Base-by-base conservation (phyloP, 176 grass and related monocot species). In the Pontederia paniculata region DNA sequence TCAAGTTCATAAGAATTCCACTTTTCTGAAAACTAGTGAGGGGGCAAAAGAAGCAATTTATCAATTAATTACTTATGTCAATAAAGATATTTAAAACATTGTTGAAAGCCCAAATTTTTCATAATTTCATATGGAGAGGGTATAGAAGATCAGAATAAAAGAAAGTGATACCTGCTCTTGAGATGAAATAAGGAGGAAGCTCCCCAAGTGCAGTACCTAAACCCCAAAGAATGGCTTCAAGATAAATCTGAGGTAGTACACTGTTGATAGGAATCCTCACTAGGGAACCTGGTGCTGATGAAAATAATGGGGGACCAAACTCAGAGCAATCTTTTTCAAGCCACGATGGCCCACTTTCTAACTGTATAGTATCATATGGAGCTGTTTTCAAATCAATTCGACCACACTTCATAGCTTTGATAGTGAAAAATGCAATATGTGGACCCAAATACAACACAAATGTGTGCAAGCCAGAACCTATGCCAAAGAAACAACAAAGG, bases 391-490 rank as follows among this genome's bases (percentile, higher is more conserved):
- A 59, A 76, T 97, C 93, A 79, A 84, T 58, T 62, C 83, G 78
- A 18, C 93, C 75, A 21, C 93, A 97, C 12, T 82, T 80, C 55
- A 83, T 77, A 4, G 93, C 77, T 84, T 97, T 97, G 65, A 88
- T 90, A 15, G 93, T 97, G 68, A 97, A 97, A 64, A 97, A 75
- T 41, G 93, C 93, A 45, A 97, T 77, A 76, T 97, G 93, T 47
- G 93, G 93, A 2, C 83, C 93, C 72, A 97, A 82, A 76, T 97
- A 97, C 60, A 97, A 48, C 58, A 97, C 83, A 64, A 91, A 97
- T 0, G 93, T 97, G 74, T 97, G 93, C 70, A 97, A 84, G 54
- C 86, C 93, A 81, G 86, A 97, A 10, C 93, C 93, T 97, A 74
- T 18, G 51, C 19, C n/a, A 41, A 72, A 62, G 14, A 44, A 1